Percentiles rank a stretch among this genome's conserved stretches.
These are phyloP conservation scores for Ocimum tenuiflorum DNA, from an alignment of 257 asterid species.

Conservation along the genomic window DNA sequence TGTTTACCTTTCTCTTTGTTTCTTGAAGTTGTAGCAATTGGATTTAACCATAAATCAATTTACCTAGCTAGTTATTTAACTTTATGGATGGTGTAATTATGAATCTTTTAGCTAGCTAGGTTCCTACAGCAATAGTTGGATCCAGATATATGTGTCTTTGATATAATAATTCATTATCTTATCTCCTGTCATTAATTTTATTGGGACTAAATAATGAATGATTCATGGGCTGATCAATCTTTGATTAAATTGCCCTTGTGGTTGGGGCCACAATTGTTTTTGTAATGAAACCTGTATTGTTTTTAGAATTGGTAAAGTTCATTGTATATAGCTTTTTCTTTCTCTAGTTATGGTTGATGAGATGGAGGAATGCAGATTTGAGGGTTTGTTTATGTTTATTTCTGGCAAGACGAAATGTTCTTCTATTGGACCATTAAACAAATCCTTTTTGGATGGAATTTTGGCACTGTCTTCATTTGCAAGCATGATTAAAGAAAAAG, in stretches of 20 bases:
- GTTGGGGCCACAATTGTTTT: neutral
- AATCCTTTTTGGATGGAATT: too few species aligned
- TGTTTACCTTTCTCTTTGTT: conserved; percentile 16
- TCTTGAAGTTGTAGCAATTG: conserved; percentile 21
- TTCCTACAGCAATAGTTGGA: conserved; percentile 25
- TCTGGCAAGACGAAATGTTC: too few species aligned
- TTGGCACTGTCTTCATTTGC: too few species aligned
- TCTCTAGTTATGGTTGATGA: too few species aligned
- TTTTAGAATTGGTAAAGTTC: neutral
- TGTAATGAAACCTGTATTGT: neutral
- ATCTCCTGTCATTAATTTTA: neutral
- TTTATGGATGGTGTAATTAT: neutral
- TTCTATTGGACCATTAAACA: too few species aligned
- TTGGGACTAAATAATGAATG: neutral
- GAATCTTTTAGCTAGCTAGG: conserved; percentile 6
- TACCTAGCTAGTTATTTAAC: neutral
- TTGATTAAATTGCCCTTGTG: neutral
- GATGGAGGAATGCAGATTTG: neutral
- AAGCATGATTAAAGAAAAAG: too few species aligned
- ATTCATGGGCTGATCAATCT: neutral
- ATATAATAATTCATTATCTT: conserved; percentile 10
- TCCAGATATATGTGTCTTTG: conserved; percentile 2
- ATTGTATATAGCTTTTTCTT: neutral
- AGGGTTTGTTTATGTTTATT: too few species aligned
- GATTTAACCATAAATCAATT: neutral